Evolutionary conservation across 2,329 filamentous ascomycete species (phyloP), one percentile per base, ranked within the genome.

Genomic region (Seiridium unicorne): DNA sequence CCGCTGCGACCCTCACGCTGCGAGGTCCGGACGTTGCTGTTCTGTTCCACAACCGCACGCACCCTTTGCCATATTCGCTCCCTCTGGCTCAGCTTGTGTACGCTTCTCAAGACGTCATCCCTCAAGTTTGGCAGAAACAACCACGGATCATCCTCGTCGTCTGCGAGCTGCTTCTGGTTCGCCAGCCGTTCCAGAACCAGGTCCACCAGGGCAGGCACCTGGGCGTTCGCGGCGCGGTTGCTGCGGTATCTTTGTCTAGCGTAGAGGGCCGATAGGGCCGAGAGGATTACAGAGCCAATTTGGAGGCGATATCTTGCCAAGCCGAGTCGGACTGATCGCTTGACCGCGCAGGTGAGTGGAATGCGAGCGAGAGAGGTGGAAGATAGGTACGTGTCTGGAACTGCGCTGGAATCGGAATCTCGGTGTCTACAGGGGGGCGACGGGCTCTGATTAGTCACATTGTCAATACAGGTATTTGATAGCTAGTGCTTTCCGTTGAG

Each of bases 311-410:
- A 84, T 89, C 89, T 84, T 85, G 89, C 91, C 90, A 95, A 70
- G 75, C 89, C 85, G 84, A 89, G 86, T 79, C 89, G 82, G 86
- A 93, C 76, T 77, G 88, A 91, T 81, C 91, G 84, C 75, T 86
- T 86, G 89, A 92, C 69, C 77, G 90, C 86, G 78, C 92, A 97
- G 80, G 79, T 74, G 89, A 97, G 82, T 80, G 93, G 86, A 89
- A 98, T 84, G 77, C 90, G 86, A 84, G 93, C 90, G 89, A 96
- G 90, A 82, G 92, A 96, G 82, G 85, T 90, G 79, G 90, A 94
- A 77, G 87, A 86, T 83, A 97, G 86, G 76, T 79, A 79, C 81
- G 81, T 79, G 76, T 74, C 74, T 81, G 81, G 71, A 86, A 87
- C 77, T 82, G 80, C 75, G 79, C 77, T 78, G 84, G 84, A 82